These are phyloP conservation scores for Paramecium octaurelia DNA, from an alignment of 73 alveolate genomes.

Conservation along the genomic window DNA sequence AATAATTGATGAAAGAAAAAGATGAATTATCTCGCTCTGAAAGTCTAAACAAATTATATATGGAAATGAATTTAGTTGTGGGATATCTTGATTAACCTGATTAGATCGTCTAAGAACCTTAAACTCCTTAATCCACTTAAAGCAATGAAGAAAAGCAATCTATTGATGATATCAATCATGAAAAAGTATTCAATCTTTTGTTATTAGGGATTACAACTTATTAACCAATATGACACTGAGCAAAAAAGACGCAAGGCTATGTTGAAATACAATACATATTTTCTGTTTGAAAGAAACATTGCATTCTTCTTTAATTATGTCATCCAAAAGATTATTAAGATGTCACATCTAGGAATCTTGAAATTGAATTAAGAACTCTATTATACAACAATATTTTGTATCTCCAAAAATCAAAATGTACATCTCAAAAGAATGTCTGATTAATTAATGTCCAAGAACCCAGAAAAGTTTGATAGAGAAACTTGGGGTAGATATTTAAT, in stretches of 20 bases:
- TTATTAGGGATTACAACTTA: conserved; percentile 14
- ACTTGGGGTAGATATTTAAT: conserved; percentile 47
- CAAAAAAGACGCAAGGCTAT: conserved; percentile 53
- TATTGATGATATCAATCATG: conserved; percentile 38
- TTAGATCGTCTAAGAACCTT: conserved; percentile 16
- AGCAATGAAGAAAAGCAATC: neutral
- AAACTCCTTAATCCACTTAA: neutral
- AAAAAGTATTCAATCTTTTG: neutral
- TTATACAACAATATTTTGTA: conserved; percentile 52
- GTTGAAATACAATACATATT: conserved; percentile 46
- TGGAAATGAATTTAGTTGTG: conserved; percentile 57
- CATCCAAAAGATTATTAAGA: conserved; percentile 48
- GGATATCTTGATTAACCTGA: conserved; percentile 58
- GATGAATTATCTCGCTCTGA: conserved; percentile 32
- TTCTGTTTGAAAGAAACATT: conserved; percentile 57
- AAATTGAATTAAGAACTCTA: conserved; percentile 41
- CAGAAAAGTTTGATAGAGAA: conserved; percentile 46
- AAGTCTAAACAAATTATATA: conserved; percentile 1
- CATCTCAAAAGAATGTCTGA: conserved; percentile 59
- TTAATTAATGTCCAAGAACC: conserved; percentile 30
- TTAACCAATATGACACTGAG: conserved; percentile 58
- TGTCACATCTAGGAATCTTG: conserved; percentile 26
- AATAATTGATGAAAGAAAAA: conserved; percentile 39
- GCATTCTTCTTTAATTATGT: conserved; percentile 64
- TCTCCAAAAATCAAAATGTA: conserved; percentile 54